Evolutionary conservation across 768 basidiomycete genomes (phyloP), one percentile per base, ranked within the genome.

Genomic region (Termitomyces sp.): DNA sequence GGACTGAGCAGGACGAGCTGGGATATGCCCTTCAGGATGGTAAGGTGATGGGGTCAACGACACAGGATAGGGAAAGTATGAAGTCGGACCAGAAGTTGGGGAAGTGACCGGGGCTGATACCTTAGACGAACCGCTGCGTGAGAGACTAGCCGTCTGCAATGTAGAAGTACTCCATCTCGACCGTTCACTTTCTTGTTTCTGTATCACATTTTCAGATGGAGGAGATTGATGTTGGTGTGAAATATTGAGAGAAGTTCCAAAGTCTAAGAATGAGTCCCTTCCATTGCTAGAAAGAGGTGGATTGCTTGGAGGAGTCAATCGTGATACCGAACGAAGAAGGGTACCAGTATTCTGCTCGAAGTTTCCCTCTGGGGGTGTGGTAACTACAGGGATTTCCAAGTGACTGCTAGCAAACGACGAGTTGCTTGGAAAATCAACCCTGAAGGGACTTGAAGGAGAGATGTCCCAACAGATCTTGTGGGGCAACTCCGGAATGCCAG

Each of bases 51-150:
- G 63, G 3, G 80, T 75, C 8, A 82, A 73, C 8, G 77, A 72
- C 35, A 80, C 66, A 28, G 79, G 76, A 57, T 79, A 79, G 6
- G 77, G 78, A 61, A 80, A 80, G 65, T 69, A 56, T 66, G 68
- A 65, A 26, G 32, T 62, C 18, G 64, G 61, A 20, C 56, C 53
- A 3, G 69, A 68, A 13, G 51, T 48, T 6, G 66, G 58, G 10
- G 59, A 64, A 24, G 57, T 57, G 3, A 55, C 58, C 18, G 60
- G 61, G 22, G 42, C 40, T 14, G 63, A 59, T n/a, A 40, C 44
- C 30, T 51, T 54, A 10, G 58, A 58, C 3, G 64, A 60, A 22
- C 28, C 43, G 10, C 58, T 61, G 12, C 36, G 58, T 33, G 65
- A 62, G 14, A 59, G 35, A 6, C 47, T 54, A 32, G 62, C 58